Conservation (phyloP, 495 filamentous ascomycete genomes). For the Podospora fimiseda region DNA sequence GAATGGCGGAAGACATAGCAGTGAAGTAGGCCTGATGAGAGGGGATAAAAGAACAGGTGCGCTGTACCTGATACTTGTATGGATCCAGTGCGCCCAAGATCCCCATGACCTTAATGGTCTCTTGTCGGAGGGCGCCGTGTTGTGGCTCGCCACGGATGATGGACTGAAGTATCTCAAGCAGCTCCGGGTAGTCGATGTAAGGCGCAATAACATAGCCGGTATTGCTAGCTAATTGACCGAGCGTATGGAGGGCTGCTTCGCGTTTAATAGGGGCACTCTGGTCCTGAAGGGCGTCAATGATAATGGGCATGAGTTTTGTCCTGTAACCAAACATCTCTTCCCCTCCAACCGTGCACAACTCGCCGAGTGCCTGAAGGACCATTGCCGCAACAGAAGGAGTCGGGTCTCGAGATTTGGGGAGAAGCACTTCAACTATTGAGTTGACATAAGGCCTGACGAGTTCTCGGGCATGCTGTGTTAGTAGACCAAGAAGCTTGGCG, state of each 20-base stretch:
- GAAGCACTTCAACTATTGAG: constrained; percentile 81
- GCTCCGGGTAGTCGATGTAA: constrained; percentile 86
- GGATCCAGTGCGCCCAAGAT: constrained; percentile 95
- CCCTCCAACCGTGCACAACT: constrained; percentile 87
- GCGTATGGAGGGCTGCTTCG: constrained; percentile 81
- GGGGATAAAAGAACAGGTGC: constrained; percentile 9
- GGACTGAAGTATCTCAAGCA: constrained; percentile 83
- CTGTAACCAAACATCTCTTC: constrained; percentile 85
- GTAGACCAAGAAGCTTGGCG: constrained; percentile 82
- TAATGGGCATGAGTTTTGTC: constrained; percentile 84
- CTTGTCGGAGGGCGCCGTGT: constrained; percentile 70
- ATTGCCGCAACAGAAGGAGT: constrained; percentile 85
- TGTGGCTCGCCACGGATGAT: constrained; percentile 89
- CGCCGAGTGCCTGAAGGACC: constrained; percentile 87
- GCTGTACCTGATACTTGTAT: constrained; percentile 78
- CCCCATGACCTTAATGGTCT: constrained; percentile 92
- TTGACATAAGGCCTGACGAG: constrained; percentile 93
- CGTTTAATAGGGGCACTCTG: constrained; percentile 81
- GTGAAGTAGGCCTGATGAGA: constrained; percentile 6
- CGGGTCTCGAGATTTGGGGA: constrained; percentile 78
- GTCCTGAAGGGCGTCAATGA: constrained; percentile 87
- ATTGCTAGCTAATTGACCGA: constrained; percentile 89
- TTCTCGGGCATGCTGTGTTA: constrained; percentile 83
- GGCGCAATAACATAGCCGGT: constrained; percentile 97
- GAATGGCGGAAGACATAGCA: constrained; percentile 8